Conservation (phyloP, 306 rosid species). For the Castanea crenata region DNA sequence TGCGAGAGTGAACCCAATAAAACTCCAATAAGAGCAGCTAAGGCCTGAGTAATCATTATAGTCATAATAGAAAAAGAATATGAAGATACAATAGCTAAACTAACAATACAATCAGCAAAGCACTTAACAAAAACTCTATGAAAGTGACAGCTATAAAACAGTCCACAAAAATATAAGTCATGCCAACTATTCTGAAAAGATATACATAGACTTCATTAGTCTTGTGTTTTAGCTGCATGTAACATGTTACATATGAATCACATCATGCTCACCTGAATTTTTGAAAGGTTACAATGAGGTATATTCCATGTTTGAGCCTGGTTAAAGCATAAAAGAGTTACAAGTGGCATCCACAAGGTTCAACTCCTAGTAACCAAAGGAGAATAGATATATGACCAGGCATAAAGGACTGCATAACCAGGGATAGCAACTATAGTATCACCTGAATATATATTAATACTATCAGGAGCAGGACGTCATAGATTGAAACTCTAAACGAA, state of each 20-base stretch:
- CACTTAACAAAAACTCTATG: not conserved
- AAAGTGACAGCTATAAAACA: not conserved
- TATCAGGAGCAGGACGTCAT: no score
- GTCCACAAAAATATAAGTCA: not conserved
- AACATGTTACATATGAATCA: not conserved
- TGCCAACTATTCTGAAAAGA: not conserved
- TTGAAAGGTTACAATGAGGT: not conserved
- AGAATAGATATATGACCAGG: not conserved
- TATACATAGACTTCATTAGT: not conserved
- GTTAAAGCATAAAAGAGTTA: not conserved
- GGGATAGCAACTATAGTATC: not conserved
- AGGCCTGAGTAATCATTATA: constrained; percentile 46
- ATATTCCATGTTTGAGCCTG: not conserved
- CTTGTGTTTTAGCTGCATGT: not conserved
- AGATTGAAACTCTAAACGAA: no score
- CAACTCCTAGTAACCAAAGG: not conserved
- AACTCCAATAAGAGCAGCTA: constrained; percentile 67
- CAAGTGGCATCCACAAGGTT: not conserved
- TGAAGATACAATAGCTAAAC: constrained; percentile 10
- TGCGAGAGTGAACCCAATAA: constrained; percentile 67
- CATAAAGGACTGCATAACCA: not conserved
- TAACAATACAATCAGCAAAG: not conserved
- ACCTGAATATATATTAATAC: not conserved
- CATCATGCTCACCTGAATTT: constrained; percentile 1
- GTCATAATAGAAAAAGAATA: constrained; percentile 22